phyloP scores from a whole-genome alignment of 495 filamentous ascomycete species.

The Jackrogersella minutella region DNA sequence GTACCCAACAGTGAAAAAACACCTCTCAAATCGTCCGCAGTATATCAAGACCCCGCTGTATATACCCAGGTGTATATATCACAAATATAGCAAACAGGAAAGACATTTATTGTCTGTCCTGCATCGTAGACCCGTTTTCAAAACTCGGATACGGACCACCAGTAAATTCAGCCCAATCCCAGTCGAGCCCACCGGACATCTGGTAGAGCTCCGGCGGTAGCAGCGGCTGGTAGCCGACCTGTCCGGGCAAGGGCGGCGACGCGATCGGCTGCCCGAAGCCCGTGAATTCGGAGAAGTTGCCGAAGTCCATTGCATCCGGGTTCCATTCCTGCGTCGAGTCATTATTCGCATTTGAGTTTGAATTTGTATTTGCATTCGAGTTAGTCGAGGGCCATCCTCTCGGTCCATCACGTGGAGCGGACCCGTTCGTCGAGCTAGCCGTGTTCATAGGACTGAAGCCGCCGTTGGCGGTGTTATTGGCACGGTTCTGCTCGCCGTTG shows the following conservation, averaged over 20 bases:
- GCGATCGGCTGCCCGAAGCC: slow-evolving; percentile 53
- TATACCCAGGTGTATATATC: background rate
- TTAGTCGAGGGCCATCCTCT: slow-evolving; percentile 28
- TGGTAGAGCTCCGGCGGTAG: slow-evolving; percentile 97
- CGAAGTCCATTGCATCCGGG: slow-evolving; percentile 47
- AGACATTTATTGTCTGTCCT: background rate
- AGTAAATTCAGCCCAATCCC: slow-evolving; percentile 97
- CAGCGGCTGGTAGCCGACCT: slow-evolving; percentile 76
- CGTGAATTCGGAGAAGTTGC: slow-evolving; percentile 59
- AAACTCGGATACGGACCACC: slow-evolving; percentile 60
- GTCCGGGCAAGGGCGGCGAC: slow-evolving; percentile 46
- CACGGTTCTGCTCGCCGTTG: slow-evolving; percentile 50
- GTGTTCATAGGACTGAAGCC: slow-evolving; percentile 50
- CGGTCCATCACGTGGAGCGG: slow-evolving; percentile 36
- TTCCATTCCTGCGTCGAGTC: slow-evolving; percentile 41
- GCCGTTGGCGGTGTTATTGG: slow-evolving; percentile 40
- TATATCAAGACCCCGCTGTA: too few relatives aligned
- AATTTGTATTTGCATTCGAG: too few relatives aligned
- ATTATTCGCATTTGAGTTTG: too few relatives aligned
- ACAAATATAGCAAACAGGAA: background rate
- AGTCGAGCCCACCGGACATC: slow-evolving; percentile 95
- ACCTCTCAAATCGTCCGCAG: background rate
- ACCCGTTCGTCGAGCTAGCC: slow-evolving; percentile 35
- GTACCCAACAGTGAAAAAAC: background rate
- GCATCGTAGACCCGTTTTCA: slow-evolving; percentile 57